Evolutionary conservation across 2,329 filamentous ascomycete species (phyloP).

Genomic region (Podosphaera xanthii): DNA sequence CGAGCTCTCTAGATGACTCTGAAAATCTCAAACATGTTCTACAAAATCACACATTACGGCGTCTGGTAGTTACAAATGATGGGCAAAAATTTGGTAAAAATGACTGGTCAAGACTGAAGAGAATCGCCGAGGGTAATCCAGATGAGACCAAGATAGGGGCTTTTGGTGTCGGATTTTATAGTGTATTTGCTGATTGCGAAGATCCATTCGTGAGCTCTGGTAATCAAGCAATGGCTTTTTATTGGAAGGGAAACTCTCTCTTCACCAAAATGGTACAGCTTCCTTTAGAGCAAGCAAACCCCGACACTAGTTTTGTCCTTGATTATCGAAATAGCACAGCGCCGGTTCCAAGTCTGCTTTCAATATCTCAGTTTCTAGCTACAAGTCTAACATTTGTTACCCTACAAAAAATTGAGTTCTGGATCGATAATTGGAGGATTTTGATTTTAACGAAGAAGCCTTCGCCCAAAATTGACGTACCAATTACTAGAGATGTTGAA

Average conservation of each 20-base stretch:
- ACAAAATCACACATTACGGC: constrained; percentile 62
- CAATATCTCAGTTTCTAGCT: constrained; percentile 74
- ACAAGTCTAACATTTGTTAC: constrained; percentile 93
- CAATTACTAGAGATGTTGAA: constrained; percentile 57
- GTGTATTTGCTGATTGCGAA: constrained; percentile 93
- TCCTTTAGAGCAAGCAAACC: constrained; percentile 38
- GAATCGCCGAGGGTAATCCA: constrained; percentile 96
- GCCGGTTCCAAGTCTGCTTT: constrained; percentile 64
- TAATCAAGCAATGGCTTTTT: constrained; percentile 86
- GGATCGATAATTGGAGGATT: constrained; percentile 70
- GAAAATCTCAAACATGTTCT: constrained; percentile 63
- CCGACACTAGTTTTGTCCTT: constrained; percentile 75
- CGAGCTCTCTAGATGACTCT: constrained; percentile 38
- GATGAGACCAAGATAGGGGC: constrained; percentile 98
- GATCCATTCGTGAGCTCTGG: constrained; percentile 93
- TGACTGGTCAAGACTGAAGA: constrained; percentile 82
- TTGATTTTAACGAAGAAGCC: constrained; percentile 64
- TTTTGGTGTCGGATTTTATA: constrained; percentile 97
- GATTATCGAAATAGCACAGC: constrained; percentile 82
- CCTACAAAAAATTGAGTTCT: constrained; percentile 67
- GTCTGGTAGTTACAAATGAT: constrained; percentile 82
- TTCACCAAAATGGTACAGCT: constrained; percentile 74
- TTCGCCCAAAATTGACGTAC: constrained; percentile 49
- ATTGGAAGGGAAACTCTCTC: constrained; percentile 96
- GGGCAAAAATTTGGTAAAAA: constrained; percentile 70